Evolutionary conservation across 2,329 filamentous ascomycete genomes (phyloP).

Genomic region (Neofusicoccum parvum): DNA sequence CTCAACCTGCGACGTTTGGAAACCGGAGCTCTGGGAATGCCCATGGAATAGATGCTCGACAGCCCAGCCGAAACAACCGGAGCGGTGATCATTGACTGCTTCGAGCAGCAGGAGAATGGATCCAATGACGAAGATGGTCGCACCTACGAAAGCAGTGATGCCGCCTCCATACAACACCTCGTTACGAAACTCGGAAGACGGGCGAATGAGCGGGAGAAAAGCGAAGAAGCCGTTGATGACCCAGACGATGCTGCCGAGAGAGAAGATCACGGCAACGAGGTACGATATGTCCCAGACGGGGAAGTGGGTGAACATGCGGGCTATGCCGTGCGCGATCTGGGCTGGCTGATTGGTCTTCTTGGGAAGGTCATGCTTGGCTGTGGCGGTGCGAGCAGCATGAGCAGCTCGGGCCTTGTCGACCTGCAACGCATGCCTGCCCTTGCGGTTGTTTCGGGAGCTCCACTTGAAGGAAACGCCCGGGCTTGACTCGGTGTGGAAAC

Average conservation of each 20-base stretch:
- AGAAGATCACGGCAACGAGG: slow-evolving; percentile 57
- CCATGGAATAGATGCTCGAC: slow-evolving; percentile 48
- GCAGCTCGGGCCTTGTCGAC: slow-evolving; percentile 25
- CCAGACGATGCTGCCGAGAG: slow-evolving; percentile 50
- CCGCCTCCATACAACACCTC: slow-evolving; percentile 61
- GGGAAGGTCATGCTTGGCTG: slow-evolving; percentile 20
- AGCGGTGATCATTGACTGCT: slow-evolving; percentile 67
- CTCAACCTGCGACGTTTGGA: slow-evolving; percentile 15
- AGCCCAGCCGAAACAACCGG: slow-evolving; percentile 71
- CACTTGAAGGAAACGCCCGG: slow-evolving; percentile 35
- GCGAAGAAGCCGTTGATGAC: slow-evolving; percentile 63
- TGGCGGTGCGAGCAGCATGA: slow-evolving; percentile 20
- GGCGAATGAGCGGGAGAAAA: slow-evolving; percentile 60
- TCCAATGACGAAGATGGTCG: slow-evolving; percentile 67
- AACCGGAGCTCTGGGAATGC: slow-evolving; percentile 23
- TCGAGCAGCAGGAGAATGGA: slow-evolving; percentile 66
- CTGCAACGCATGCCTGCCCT: slow-evolving; percentile 44
- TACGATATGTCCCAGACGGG: slow-evolving; percentile 62
- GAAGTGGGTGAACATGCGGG: slow-evolving; percentile 53
- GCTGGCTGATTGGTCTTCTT: slow-evolving; percentile 39
- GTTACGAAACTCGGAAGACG: slow-evolving; percentile 55
- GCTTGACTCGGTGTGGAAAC: not conserved
- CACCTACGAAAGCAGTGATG: slow-evolving; percentile 66
- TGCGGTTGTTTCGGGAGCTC: slow-evolving; percentile 48
- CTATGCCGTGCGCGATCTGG: slow-evolving; percentile 41